Evolutionary conservation across 306 rosid species (phyloP), one percentile per base, ranked within the genome.

Genomic region (Sindora glabra): DNA sequence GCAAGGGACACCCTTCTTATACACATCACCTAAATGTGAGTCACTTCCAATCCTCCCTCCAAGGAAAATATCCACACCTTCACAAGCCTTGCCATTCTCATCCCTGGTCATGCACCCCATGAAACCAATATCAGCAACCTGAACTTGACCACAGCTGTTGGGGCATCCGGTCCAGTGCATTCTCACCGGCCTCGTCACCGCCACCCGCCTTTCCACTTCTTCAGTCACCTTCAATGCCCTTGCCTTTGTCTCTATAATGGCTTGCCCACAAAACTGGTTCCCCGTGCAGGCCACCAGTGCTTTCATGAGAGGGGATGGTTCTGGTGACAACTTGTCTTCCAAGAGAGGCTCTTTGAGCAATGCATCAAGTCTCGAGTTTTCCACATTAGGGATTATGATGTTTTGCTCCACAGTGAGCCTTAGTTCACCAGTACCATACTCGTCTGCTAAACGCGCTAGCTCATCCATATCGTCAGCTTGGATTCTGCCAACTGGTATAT

Each of bases 81-180:
- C 98, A 68, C 79, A 74, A 46, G 58, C 41, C 77, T 88, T 92
- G 30, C 89, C 86, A 70, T 88, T 88, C 74, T 83, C 89, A 77
- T 92, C 96, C 77, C 94, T 83, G 7, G 98, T 10, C 98, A 83
- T 88, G 56, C 98, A 88, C 56, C 98, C 98, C 98, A 92, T 79
- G 83, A 92, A 92, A 9, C 96, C 98, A 34, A 92, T 88, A 66
- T 92, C 98, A 34, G 96, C 98, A 69, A 92, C 98, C 39, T 92
- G 98, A 10, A 92, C 96, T 39, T 92, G 98, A 5, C 90, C 98
- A 33, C 98, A 92, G 5, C 78, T 79, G 41, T 92, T 92, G 0
- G 98, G 96, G 44, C 98, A 92, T 1, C 96, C 98, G 0, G 98
- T 92, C 98, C 98, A 92, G 60, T 92, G 98, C 98, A 92, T 92